Base-by-base conservation (phyloP, 169 alveolate genomes). In the Eimeria zaria region DNA sequence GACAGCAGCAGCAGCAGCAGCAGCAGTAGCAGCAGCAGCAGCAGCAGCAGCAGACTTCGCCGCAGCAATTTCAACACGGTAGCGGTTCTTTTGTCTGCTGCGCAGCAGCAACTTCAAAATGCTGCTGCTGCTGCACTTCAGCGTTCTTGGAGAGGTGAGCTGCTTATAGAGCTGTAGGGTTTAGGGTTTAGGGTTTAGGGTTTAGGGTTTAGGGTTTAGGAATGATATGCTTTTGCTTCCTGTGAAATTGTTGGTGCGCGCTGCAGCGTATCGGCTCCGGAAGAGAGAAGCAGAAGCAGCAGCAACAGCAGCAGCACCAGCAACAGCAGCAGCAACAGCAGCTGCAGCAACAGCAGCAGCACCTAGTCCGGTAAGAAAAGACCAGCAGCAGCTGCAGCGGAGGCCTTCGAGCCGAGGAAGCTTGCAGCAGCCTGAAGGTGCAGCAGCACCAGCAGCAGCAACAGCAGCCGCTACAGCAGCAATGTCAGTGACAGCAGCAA, bases 141-240 rank as follows among this genome's bases (percentile, higher is more conserved):
- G 67, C 89, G 89, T 14, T 46, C 46, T 18, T 80, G 89, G 89
- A 80, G 89, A 80, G 89, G 89, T 80, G 46, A 20, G 89, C 18
- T 73, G 80, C 36, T 11, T 33, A 18, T 69, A 27, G 39, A 55
- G 84, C 58, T 73, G 33, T 36, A 41, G 84, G 84, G 84, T 39
- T 73, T 39, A 36, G 84, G 58, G 58, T 33, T 73, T 36, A 41
- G 84, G 58, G 84, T 36, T 73, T 33, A 73, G 84, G 58, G 84
- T 73, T 73, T 73, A 73, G 55, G 85, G 60, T 44, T 41, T 74
- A 74, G 60, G 85, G 83, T 71, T 71, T 36, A 41, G 83, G 51
- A 41, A 1, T 71, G 53, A 8, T 14, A 39, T 36, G 74, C 74
- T 44, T 14, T 6, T 20, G 84, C 58, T 44, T 24, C 39, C 30